A percentile compares a stretch with the other conserved stretches of the same genome.
phyloP scores from a whole-genome alignment of 2,329 filamentous ascomycete species.

The Alternaria triticina region DNA sequence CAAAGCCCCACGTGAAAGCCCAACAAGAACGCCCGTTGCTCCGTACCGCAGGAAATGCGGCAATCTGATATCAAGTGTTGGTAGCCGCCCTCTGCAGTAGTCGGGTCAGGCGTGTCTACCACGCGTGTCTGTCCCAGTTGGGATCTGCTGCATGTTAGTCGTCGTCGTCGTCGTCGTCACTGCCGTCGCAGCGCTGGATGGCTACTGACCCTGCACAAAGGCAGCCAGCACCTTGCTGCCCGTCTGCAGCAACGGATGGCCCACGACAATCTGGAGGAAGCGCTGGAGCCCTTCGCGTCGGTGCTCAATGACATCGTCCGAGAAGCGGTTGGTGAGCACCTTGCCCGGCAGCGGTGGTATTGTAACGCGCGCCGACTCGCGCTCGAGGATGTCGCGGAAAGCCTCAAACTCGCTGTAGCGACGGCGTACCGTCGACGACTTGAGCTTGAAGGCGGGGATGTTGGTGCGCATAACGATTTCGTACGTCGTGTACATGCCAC shows the following conservation, averaged over 20 bases:
- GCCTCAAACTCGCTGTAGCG: conserved; percentile 99
- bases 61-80: conserved; percentile 1
- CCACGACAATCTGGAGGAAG: conserved; percentile 96
- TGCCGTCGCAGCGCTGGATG: background rate
- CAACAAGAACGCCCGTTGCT: conserved; percentile 30
- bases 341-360: conserved; percentile 96
- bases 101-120: conserved; percentile 27
- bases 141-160: conserved; percentile 62
- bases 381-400: conserved; percentile 97
- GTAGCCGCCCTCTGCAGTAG: background rate
- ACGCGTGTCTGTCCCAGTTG: conserved; percentile 76
- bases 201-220: conserved; percentile 86
- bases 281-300: conserved; percentile 88
- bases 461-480: conserved; percentile 98
- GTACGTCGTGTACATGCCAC: conserved; percentile 98
- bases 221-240: conserved; percentile 95
- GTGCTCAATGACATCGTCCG: conserved; percentile 97
- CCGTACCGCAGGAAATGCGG: conserved; percentile 26
- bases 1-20: conserved; percentile 3
- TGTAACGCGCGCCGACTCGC: conserved; percentile 90
- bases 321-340: conserved; percentile 97
- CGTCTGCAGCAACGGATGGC: conserved; percentile 94
- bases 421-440: conserved; percentile 80
- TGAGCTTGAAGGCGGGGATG: conserved; percentile 98
- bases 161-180: background rate